These are phyloP conservation scores for Scutellaria galericulata DNA, from an alignment of 257 asterid species.

Conservation along the genomic window DNA sequence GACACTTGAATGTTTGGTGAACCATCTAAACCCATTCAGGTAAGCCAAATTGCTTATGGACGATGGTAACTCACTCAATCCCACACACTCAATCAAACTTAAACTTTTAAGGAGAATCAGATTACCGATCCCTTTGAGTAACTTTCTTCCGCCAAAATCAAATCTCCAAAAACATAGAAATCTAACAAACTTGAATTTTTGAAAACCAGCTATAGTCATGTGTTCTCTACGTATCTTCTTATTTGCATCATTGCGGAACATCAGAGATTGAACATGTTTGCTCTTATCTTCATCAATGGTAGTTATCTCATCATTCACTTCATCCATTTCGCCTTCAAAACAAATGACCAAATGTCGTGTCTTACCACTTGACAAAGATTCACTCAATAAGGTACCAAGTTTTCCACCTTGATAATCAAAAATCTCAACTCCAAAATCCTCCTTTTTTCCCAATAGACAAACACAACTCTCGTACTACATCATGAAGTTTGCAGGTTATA, in stretches of 20 bases:
- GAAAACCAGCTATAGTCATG: background rate
- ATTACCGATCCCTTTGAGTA: background rate
- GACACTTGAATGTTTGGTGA: background rate
- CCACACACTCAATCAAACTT: background rate
- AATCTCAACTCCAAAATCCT: too few species aligned
- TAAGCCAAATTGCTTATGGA: constrained; percentile 3
- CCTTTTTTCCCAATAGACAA: too few species aligned
- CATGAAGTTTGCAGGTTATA: too few species aligned
- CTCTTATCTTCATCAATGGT: background rate
- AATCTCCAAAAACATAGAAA: background rate
- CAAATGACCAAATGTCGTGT: constrained; percentile 18
- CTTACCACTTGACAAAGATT: too few species aligned
- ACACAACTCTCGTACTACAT: too few species aligned
- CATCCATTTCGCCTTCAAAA: background rate
- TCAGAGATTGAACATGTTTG: constrained; percentile 19
- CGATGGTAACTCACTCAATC: background rate
- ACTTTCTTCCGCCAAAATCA: constrained; percentile 15
- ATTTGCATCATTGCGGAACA: background rate
- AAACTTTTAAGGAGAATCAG: constrained; percentile 6
- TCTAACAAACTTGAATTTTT: background rate
- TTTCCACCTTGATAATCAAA: too few species aligned
- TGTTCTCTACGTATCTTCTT: too few species aligned
- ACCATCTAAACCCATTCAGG: background rate
- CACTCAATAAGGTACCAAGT: too few species aligned
- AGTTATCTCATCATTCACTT: background rate